These are phyloP conservation scores for Liquidambar formosana DNA, from an alignment of 164 flowering plant species.

Conservation along the genomic window DNA sequence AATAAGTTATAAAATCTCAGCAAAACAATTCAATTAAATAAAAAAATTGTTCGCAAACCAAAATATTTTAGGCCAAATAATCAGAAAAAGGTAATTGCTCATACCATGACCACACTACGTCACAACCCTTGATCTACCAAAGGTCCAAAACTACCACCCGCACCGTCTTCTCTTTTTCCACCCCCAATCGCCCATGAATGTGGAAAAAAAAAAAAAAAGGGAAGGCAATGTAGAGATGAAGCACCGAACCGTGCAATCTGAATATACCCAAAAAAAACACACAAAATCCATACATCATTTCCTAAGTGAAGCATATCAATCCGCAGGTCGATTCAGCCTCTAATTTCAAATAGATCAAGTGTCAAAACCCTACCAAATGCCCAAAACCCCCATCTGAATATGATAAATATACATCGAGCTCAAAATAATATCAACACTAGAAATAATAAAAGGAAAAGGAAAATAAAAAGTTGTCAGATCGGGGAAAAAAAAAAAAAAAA, in stretches of 20 bases:
- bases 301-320: background rate
- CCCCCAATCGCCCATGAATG: background rate
- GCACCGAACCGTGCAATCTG: background rate
- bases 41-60: too few relatives aligned
- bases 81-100: too few relatives aligned
- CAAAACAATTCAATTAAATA: too few relatives aligned
- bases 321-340: background rate
- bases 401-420: background rate
- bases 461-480: background rate
- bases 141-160: too few relatives aligned
- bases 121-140: too few relatives aligned
- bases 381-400: background rate
- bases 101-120: too few relatives aligned
- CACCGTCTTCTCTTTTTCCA: too few relatives aligned
- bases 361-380: background rate
- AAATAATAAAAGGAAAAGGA: too few relatives aligned
- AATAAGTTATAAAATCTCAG: too few relatives aligned
- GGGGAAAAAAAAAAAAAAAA: too few relatives aligned
- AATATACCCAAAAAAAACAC: background rate
- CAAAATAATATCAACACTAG: too few relatives aligned
- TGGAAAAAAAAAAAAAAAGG: background rate
- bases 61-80: too few relatives aligned
- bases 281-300: background rate
- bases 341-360: background rate
- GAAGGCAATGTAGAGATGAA: background rate